Conservation (phyloP, 768 basidiomycete genomes). For the Ramaria rubella region DNA sequence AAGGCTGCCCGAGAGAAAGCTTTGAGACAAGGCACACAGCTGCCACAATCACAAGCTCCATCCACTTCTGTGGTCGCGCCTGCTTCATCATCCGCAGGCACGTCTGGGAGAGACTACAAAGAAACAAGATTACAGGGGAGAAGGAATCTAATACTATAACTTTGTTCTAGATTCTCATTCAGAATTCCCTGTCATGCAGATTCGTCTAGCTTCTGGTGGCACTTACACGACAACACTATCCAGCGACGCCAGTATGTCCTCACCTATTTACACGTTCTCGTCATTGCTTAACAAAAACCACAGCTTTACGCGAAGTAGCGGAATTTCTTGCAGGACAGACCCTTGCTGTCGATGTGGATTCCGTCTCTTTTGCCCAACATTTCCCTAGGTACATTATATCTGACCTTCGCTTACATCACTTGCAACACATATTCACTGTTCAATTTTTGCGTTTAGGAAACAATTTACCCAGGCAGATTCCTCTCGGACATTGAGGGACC, state of each 20-base stretch:
- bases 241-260: conserved; percentile 66
- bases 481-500: conserved; percentile 69
- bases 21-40: conserved; percentile 63
- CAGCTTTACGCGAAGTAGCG: conserved; percentile 80
- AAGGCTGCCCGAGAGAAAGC: conserved; percentile 90
- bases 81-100: conserved; percentile 28
- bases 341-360: conserved; percentile 64
- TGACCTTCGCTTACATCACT: conserved; percentile 13
- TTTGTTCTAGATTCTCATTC: not conserved
- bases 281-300: not conserved
- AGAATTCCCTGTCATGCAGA: conserved; percentile 32
- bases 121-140: conserved; percentile 69
- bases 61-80: conserved; percentile 28
- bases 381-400: conserved; percentile 93
- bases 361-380: conserved; percentile 67
- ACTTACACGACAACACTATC: conserved; percentile 75
- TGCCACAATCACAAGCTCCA: conserved; percentile 13
- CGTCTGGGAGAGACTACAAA: conserved; percentile 66
- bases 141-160: not conserved
- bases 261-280: not conserved
- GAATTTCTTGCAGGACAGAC: conserved; percentile 80
- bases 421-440: not conserved
- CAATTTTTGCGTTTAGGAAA: conserved; percentile 50
- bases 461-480: conserved; percentile 67
- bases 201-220: conserved; percentile 76